Base-by-base conservation (phyloP, 139 green algal genomes). In the Ostreobium quekettii region DNA sequence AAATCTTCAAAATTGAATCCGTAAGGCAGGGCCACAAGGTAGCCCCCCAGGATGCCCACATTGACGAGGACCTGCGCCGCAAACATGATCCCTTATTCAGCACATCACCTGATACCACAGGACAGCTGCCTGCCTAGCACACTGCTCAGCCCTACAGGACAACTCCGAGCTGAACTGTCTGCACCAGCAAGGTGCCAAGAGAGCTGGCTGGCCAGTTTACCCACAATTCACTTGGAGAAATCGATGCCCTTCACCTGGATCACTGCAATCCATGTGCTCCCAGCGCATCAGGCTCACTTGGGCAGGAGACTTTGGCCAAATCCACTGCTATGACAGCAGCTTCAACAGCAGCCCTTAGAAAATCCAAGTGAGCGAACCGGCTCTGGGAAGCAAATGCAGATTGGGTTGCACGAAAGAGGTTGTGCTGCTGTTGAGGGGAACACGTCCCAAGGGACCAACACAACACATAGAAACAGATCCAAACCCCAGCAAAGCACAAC, bases 1-100 rank as follows among this genome's bases (percentile, higher is more conserved):
- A 88, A 57, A 3, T 24, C 36, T 31, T 1, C 66, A 4, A 76
- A 38, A 2, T 38, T 36, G 4, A 32, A 4, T 29, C 74, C 71
- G 61, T 89, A 89, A 7, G 83, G 80, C 8, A 78, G 24, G 2
- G 80, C 83, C 2, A 76, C 72, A 0, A 83, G 19, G 48, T 89
- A 86, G 0, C 83, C 77, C 28, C 71, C 8, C 26, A 94, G 67
- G 58, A 95, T 95, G 6, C 88, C 88, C 1, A 86, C 29, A 62
- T 79, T 83, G 57, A 95, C 87, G 56, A 69, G 76, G 32, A 93
- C 66, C 71, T 88, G 71, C 6, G 31, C 36, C 22, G 56, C 22
- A 19, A 53, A 53, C 11, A 53, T 53, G 42, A 11, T 53, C 42
- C 11, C 42, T 11, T 53, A 26, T 11, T 19, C 11, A 53, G 19